Base-by-base conservation (phyloP, 768 basidiomycete species). In the Kwoniella shandongensis region DNA sequence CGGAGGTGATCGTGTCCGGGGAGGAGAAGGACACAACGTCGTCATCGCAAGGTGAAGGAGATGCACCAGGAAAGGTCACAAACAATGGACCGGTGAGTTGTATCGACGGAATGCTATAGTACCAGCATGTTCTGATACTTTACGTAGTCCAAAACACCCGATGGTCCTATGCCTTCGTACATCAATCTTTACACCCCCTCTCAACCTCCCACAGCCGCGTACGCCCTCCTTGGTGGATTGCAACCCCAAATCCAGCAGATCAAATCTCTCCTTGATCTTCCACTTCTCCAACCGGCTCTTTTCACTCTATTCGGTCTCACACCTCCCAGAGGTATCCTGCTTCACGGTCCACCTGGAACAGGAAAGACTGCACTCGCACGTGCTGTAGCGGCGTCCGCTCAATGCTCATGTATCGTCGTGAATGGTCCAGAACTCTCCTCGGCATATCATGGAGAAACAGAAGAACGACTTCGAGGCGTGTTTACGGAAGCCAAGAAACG, bases 361-460 rank as follows among this genome's bases (percentile, higher is more conserved):
- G 96, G 96, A 15, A 99, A 99, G 79, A 99, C 96, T 0, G 91
- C 96, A 70, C 81, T 99, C 1, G 94, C 96, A 11, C 86, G 91
- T 60, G 89, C 92, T 13, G 92, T 99, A 57, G 92, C 94, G 3
- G 83, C 86, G 0, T 90, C 92, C 4, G 62, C 73, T 0, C 83
- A 83, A 27, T 88, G 91, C 6, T 85, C 86, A 25, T 88, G 96
- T n/a, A 83, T 99, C 62, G 85, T 91, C 48, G 86, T 98, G 74
- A 94, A 94, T 66, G 96, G 96, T 0, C 92, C 96, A 12, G 92
- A 97, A 72, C 82, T 98, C 20, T 90, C 89, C 1, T 91, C 90
- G 18, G 91, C 92, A 0, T 98, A 91, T 70, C 96, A 98, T 70
- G 96, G 96, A 40, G 96, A 99, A 79, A 96, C 92, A 0, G 96